Percentiles rank a stretch among this genome's conserved stretches.
These are phyloP conservation scores for Penicillium oxalicum DNA, from an alignment of 2,329 filamentous ascomycete species.

Conservation along the genomic window DNA sequence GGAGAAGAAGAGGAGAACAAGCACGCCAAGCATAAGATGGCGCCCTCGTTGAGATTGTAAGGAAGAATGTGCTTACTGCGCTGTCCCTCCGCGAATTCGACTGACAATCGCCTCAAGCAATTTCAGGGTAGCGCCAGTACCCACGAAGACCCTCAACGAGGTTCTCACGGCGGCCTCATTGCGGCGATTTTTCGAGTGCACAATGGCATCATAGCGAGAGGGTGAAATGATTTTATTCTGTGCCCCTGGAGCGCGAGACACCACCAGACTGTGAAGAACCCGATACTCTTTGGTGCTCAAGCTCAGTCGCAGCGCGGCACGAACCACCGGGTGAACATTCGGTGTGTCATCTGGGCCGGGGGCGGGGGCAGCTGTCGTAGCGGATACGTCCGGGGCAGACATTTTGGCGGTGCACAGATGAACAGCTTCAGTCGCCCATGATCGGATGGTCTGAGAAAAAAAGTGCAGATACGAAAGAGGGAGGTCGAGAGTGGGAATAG, in stretches of 20 bases:
- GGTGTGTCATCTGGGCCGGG: conserved; percentile 4
- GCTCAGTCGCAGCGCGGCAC: conserved; percentile 81
- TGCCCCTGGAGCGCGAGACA: conserved; percentile 62
- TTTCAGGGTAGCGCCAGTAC: conserved; percentile 59
- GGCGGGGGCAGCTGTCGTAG: conserved; percentile 2
- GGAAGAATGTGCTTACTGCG: conserved; percentile 17
- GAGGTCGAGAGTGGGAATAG: conserved; percentile 1
- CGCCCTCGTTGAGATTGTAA: too few relatives aligned
- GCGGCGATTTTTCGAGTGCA: conserved; percentile 55
- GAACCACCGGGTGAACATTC: conserved; percentile 62
- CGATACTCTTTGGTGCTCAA: conserved; percentile 80
- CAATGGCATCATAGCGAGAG: conserved; percentile 47
- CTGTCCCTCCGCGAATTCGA: conserved; percentile 20
- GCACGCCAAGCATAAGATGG: too few relatives aligned
- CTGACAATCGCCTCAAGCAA: conserved; percentile 49
- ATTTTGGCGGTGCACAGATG: conserved; percentile 15
- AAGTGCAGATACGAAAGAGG: background rate
- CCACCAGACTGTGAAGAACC: conserved; percentile 72
- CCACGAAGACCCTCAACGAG: conserved; percentile 63
- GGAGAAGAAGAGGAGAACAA: background rate
- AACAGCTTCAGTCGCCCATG: conserved; percentile 8
- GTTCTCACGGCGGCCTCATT: conserved; percentile 66
- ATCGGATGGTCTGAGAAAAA: background rate
- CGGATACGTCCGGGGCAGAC: conserved; percentile 17
- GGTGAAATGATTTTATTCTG: conserved; percentile 50